Evolutionary conservation across 2,329 filamentous ascomycete species (phyloP).

Genomic region (Fusarium camptoceras): DNA sequence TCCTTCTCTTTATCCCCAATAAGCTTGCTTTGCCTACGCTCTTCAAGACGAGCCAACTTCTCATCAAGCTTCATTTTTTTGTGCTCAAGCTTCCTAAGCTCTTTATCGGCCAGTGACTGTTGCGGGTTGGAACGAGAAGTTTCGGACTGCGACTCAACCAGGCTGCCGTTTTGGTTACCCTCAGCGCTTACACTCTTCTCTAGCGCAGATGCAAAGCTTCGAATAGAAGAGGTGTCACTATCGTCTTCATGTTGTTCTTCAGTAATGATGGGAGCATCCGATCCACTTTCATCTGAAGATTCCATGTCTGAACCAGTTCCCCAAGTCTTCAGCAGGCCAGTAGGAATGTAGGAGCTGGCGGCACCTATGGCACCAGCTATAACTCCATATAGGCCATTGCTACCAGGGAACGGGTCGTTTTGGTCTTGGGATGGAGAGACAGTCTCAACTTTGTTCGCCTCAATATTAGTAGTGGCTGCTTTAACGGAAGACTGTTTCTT

Average conservation of each 20-base stretch:
- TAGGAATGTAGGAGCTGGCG: constrained; percentile 61
- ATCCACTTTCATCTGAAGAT: constrained; percentile 45
- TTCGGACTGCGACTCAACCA: constrained; percentile 51
- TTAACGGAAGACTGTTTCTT: constrained; percentile 9
- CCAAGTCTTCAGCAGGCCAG: constrained; percentile 49
- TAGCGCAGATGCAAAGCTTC: constrained; percentile 63
- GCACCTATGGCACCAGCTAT: constrained; percentile 64
- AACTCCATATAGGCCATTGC: constrained; percentile 66
- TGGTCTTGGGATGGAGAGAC: constrained; percentile 29
- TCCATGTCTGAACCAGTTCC: constrained; percentile 44
- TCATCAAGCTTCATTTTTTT: constrained; percentile 72
- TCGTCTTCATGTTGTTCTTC: constrained; percentile 45
- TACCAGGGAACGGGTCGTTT: constrained; percentile 53
- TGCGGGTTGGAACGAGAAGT: constrained; percentile 51
- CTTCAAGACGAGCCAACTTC: constrained; percentile 67
- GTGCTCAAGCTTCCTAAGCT: constrained; percentile 72
- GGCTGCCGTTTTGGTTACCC: constrained; percentile 44
- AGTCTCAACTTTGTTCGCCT: constrained; percentile 47
- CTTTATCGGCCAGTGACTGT: constrained; percentile 63
- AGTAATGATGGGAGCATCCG: constrained; percentile 39
- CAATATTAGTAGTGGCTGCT: constrained; percentile 42
- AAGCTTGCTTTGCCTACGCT: constrained; percentile 59
- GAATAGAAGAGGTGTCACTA: constrained; percentile 60
- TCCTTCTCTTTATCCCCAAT: constrained; percentile 64
- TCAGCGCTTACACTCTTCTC: constrained; percentile 52